Base-by-base conservation (phyloP, 306 rosid species). In the Crotalaria pallida region DNA sequence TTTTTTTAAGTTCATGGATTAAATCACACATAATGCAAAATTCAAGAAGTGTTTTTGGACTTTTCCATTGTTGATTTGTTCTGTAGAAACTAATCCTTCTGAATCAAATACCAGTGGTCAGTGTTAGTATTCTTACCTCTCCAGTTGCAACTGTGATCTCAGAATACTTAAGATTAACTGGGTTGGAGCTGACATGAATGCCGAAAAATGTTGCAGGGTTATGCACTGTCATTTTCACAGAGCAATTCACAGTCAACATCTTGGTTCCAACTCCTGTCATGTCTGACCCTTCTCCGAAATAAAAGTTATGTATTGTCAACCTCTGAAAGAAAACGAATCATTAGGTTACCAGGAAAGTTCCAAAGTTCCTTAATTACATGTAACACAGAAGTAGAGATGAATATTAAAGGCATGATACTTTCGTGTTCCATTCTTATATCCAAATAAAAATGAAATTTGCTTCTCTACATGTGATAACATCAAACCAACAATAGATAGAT, bases 151-250 rank as follows among this genome's bases (percentile, higher is more conserved):
- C 86, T 24, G 78, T 29, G 16, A 93, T 78, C 61, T 90, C 85
- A 15, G 92, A 88, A 59, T 85, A 90, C 94, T 85, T 88, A 2
- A 93, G 94, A 80, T 77, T 82, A 79, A 87, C 61, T 2, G 92
- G 66, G 16, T 84, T 66, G 65, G 92, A 84, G 80, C 82, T 81
- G 31, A 87, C 94, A 67, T 82, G 85, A 69, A 90, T 87, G 49
- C 98, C 96, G 5, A 90, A 93, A 76, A 88, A 90, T 1, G 92
- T 67, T 53, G 97, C 96, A n/a, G 94, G 92, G 79, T 93, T 93
- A 75, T 84, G 81, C 53, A 90, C 80, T 15, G 61, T 71, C 83
- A 90, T 90, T 75, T 73, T 85, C 71, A 84, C 73, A 1, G 98
- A 87, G 59, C 94, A 90, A 55, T 93, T 93, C 65, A 71, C 67